Evolutionary conservation across 106 monocot species (phyloP).

Genomic region (Gastrodia elata): DNA sequence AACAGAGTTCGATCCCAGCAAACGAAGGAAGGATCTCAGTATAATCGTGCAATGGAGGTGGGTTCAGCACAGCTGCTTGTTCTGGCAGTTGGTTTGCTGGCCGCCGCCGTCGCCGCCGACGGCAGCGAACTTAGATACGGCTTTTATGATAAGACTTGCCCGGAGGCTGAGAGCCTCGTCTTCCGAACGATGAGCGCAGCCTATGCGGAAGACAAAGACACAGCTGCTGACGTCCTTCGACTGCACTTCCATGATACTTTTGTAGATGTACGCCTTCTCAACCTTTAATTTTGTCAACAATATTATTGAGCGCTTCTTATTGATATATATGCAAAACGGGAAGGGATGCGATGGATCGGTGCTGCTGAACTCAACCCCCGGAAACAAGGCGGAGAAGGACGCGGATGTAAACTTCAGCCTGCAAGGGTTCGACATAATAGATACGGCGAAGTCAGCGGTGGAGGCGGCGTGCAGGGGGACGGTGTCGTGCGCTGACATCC

Average conservation of each 20-base stretch:
- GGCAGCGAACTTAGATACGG: no score
- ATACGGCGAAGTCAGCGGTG: conserved; percentile 28
- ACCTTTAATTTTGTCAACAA: not conserved
- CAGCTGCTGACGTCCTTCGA: conserved; percentile 28
- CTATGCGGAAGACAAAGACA: conserved; percentile 8
- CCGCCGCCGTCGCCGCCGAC: no score
- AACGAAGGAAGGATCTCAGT: no score
- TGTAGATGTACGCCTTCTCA: conserved; percentile 21
- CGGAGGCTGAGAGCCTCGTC: conserved; percentile 24
- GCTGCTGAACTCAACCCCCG: conserved; percentile 8
- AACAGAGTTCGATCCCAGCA: no score
- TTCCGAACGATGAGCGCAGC: conserved; percentile 4
- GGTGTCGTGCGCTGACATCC: conserved; percentile 49
- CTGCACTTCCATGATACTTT: conserved; percentile 49
- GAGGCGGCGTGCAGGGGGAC: conserved; percentile 25
- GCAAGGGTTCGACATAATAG: conserved; percentile 44
- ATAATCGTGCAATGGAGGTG: no score
- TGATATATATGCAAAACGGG: not conserved
- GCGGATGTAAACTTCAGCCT: conserved; percentile 32
- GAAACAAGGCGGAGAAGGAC: conserved; percentile 14
- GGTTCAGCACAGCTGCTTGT: no score
- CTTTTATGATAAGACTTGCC: no score
- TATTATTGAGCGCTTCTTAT: not conserved
- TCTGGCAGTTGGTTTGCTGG: no score
- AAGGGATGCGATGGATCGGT: conserved; percentile 20